phyloP scores from a whole-genome alignment of 169 alveolate species.

The Plasmodium adleri region DNA sequence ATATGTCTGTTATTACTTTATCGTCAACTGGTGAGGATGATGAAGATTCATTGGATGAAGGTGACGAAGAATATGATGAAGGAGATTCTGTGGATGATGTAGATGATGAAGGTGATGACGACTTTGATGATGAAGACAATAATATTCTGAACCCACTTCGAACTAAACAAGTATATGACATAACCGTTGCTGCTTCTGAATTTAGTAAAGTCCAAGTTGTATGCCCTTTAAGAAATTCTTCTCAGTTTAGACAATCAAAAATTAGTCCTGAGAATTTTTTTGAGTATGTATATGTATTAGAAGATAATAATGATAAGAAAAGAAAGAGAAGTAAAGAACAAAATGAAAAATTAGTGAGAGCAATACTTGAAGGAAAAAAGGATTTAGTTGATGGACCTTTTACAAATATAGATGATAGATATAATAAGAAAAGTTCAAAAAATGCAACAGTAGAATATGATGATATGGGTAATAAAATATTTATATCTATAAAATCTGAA shows the following conservation, averaged over 20 bases:
- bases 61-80: conserved; percentile 9
- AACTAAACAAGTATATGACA: conserved; percentile 49
- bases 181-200: conserved; percentile 45
- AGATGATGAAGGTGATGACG: neutral
- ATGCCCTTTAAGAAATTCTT: conserved; percentile 51
- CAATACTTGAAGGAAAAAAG: neutral
- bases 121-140: conserved; percentile 5
- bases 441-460: conserved; percentile 23
- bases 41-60: neutral
- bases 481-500: conserved; percentile 22
- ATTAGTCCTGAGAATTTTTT: conserved; percentile 68
- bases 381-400: neutral
- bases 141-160: conserved; percentile 43
- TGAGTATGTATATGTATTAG: conserved; percentile 50
- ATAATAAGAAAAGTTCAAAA: neutral
- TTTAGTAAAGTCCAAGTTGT: conserved; percentile 31
- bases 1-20: neutral
- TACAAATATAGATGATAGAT: neutral
- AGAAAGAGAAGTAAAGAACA: neutral
- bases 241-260: conserved; percentile 48
- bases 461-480: conserved; percentile 49
- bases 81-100: neutral
- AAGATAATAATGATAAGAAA: neutral
- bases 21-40: neutral
- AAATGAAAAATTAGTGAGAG: conserved; percentile 6